Evolutionary conservation across 2,329 filamentous ascomycete genomes (phyloP).

Genomic region (Cercospora zeae-maydis): DNA sequence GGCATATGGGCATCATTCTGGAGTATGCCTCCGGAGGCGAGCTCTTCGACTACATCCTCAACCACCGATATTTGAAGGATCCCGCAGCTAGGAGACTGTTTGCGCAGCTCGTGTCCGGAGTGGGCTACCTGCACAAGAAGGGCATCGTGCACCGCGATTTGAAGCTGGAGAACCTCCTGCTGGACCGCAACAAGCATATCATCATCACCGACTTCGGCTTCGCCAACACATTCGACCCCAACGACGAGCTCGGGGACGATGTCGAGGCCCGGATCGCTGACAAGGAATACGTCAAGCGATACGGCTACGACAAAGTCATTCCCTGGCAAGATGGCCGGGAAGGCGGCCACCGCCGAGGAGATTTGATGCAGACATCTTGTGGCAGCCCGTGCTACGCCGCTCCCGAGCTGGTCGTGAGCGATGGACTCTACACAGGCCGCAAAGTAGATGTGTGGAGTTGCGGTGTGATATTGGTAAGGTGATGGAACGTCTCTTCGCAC

Average conservation of each 20-base stretch:
- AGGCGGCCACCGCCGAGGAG: slow-evolving; percentile 65
- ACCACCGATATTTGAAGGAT: slow-evolving; percentile 94
- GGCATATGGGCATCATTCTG: slow-evolving; percentile 95
- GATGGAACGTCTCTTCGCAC: not conserved
- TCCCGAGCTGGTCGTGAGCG: slow-evolving; percentile 93
- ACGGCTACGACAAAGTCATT: slow-evolving; percentile 77
- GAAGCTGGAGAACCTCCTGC: slow-evolving; percentile 90
- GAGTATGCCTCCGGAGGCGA: slow-evolving; percentile 98
- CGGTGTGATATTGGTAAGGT: slow-evolving; percentile 88
- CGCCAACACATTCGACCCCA: slow-evolving; percentile 91
- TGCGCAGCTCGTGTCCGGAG: slow-evolving; percentile 90
- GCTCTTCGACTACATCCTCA: slow-evolving; percentile 96
- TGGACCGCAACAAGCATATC: slow-evolving; percentile 96
- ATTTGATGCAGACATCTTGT: slow-evolving; percentile 98
- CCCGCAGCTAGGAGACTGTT: slow-evolving; percentile 85
- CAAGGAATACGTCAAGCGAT: slow-evolving; percentile 79
- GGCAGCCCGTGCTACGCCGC: slow-evolving; percentile 97
- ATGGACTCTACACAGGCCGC: slow-evolving; percentile 92
- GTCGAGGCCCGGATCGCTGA: slow-evolving; percentile 84
- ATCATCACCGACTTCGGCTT: slow-evolving; percentile 99
- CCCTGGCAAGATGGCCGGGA: slow-evolving; percentile 54
- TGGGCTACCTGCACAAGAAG: slow-evolving; percentile 97
- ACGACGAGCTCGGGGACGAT: slow-evolving; percentile 83
- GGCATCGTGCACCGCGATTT: slow-evolving; percentile 96
- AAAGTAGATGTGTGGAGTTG: slow-evolving; percentile 99